Percentiles rank a stretch among this genome's conserved stretches.
Conservation (phyloP, 2,329 filamentous ascomycete species). For the Rhinocladiella similis region DNA sequence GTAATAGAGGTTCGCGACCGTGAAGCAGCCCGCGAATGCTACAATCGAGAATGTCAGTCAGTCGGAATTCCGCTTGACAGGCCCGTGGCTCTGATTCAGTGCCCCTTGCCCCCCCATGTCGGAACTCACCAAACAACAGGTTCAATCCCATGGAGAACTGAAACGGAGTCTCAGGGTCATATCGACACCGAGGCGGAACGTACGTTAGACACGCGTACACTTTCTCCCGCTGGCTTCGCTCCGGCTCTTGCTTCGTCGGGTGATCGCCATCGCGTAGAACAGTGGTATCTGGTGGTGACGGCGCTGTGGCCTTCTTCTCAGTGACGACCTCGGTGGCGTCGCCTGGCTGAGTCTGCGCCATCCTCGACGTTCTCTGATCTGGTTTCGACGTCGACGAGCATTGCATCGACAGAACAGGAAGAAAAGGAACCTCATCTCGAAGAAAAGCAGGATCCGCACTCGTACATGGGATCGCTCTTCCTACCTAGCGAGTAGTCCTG, state of each 20-base stretch:
- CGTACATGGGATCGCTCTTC: background rate
- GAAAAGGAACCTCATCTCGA: background rate
- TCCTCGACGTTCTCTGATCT: background rate
- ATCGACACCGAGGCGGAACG: conserved; percentile 32
- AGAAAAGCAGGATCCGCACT: conserved; percentile 1
- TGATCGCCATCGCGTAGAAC: conserved; percentile 2
- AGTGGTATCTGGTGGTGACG: background rate
- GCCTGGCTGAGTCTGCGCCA: conserved; percentile 7
- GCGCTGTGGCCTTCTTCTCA: background rate
- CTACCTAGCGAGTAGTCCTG: too few species aligned
- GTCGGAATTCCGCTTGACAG: too few species aligned
- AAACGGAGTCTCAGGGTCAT: conserved; percentile 32
- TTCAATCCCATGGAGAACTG: conserved; percentile 32
- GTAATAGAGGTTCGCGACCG: conserved; percentile 80
- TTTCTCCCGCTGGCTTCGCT: conserved; percentile 4
- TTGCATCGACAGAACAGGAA: background rate
- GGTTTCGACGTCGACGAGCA: too few species aligned
- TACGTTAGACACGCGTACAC: conserved; percentile 24
- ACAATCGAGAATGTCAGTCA: conserved; percentile 25
- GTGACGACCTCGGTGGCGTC: background rate
- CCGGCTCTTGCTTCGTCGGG: background rate
- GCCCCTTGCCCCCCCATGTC: too few species aligned
- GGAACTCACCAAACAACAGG: conserved; percentile 33
- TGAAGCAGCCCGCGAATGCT: conserved; percentile 55
- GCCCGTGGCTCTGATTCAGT: too few species aligned